phyloP scores from a whole-genome alignment of 1,284 basidiomycete genomes.

The Leccinum proximum region DNA sequence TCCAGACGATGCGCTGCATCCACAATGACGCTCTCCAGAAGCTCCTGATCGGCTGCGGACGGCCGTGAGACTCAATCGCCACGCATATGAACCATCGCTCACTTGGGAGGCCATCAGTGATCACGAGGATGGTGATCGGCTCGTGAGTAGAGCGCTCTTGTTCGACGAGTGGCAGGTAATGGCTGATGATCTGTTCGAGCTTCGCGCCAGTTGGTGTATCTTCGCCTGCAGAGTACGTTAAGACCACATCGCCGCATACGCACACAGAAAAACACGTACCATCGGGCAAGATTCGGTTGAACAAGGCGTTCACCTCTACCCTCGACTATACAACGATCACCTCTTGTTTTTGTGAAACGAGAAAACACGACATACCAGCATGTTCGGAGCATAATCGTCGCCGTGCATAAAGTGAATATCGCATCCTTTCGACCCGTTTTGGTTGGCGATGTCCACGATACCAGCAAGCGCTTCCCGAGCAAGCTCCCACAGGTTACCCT shows the following conservation, averaged over 20 bases:
- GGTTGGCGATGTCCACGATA: slow-evolving; percentile 37
- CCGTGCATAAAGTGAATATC: slow-evolving; percentile 46
- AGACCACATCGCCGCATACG: background rate
- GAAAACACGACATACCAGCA: background rate
- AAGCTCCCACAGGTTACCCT: slow-evolving; percentile 11
- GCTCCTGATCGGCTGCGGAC: slow-evolving; percentile 41
- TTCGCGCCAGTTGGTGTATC: slow-evolving; percentile 44
- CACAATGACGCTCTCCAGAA: slow-evolving; percentile 46
- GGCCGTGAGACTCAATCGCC: background rate
- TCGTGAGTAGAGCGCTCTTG: slow-evolving; percentile 30
- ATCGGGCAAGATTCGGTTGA: slow-evolving; percentile 30
- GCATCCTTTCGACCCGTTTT: slow-evolving; percentile 38
- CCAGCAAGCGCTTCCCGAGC: slow-evolving; percentile 41
- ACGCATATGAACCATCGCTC: slow-evolving; percentile 12
- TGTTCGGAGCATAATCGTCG: slow-evolving; percentile 13
- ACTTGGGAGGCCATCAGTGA: slow-evolving; percentile 52
- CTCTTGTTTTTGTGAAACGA: slow-evolving; percentile 4
- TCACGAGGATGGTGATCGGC: slow-evolving; percentile 42
- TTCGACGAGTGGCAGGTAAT: slow-evolving; percentile 40
- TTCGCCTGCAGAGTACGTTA: slow-evolving; percentile 25
- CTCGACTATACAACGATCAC: slow-evolving; percentile 15
- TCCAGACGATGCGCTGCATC: slow-evolving; percentile 47
- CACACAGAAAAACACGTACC: slow-evolving; percentile 19
- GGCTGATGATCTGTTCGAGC: slow-evolving; percentile 36
- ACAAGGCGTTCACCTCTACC: slow-evolving; percentile 25